These are phyloP conservation scores for Xylariaceae sp. DNA, from an alignment of 2,329 filamentous ascomycete genomes.

Conservation along the genomic window DNA sequence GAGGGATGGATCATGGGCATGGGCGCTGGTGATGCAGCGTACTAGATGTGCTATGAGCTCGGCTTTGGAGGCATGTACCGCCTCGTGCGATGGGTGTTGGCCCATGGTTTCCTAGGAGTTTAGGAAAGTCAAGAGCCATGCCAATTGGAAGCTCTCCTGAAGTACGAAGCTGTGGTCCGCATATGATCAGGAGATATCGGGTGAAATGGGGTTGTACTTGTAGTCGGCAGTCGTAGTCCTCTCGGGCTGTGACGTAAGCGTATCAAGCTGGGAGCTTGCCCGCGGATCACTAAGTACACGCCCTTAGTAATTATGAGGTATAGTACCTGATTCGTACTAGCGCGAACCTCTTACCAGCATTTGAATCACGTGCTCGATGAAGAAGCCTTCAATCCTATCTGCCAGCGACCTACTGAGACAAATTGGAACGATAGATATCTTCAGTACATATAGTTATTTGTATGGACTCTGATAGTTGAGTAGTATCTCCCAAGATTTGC, in stretches of 20 bases:
- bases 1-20: slow-evolving; percentile 24
- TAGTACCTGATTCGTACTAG: neutral
- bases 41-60: slow-evolving; percentile 49
- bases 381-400: too few relatives aligned
- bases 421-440: too few relatives aligned
- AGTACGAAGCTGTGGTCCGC: neutral
- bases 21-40: slow-evolving; percentile 18
- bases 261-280: neutral
- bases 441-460: too few relatives aligned
- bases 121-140: slow-evolving; percentile 23
- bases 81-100: slow-evolving; percentile 46
- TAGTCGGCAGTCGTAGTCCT: neutral
- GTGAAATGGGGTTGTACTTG: neutral
- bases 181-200: too few relatives aligned
- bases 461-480: too few relatives aligned
- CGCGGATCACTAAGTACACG: neutral
- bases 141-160: slow-evolving; percentile 11
- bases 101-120: slow-evolving; percentile 40
- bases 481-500: too few relatives aligned
- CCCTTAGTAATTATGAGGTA: neutral
- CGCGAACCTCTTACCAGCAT: neutral
- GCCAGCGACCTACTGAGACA: too few relatives aligned
- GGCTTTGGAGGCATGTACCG: slow-evolving; percentile 43
- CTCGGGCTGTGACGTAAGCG: neutral
- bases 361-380: too few relatives aligned